Evolutionary conservation across 202 grass and related monocot genomes (phyloP).

Genomic region (Hordeum pubiflorum): DNA sequence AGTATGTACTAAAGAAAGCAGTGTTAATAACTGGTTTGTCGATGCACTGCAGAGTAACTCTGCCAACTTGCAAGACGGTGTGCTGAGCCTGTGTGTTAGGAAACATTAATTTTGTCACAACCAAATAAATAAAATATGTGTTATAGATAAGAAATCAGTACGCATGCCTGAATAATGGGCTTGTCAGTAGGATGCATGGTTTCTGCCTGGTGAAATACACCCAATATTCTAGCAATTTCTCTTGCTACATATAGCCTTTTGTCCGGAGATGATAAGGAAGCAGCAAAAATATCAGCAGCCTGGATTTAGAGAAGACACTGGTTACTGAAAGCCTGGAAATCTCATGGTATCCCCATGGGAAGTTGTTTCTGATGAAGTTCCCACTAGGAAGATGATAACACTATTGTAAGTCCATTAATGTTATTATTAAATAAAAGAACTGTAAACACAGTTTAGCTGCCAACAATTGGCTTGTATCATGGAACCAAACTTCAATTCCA

Average conservation of each 20-base stretch:
- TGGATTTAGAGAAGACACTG: slow-evolving; percentile 27
- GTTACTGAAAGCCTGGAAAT: slow-evolving; percentile 7
- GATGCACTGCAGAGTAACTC: slow-evolving; percentile 47
- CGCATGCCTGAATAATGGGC: slow-evolving; percentile 64
- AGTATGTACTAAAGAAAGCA: neutral
- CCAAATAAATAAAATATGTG: neutral
- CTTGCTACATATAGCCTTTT: slow-evolving; percentile 53
- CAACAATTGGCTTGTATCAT: neutral
- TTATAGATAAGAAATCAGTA: neutral
- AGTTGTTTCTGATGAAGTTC: slow-evolving; percentile 4
- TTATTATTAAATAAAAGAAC: neutral
- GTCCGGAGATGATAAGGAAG: slow-evolving; percentile 50
- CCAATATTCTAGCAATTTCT: slow-evolving; percentile 60
- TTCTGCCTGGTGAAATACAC: slow-evolving; percentile 41
- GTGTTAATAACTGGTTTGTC: slow-evolving; percentile 40
- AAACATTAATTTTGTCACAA: slow-evolving; percentile 21
- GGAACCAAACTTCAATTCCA: neutral
- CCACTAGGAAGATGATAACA: neutral
- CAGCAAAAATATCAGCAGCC: slow-evolving; percentile 80
- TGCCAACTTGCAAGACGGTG: slow-evolving; percentile 71
- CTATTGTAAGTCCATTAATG: neutral
- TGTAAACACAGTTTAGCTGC: neutral
- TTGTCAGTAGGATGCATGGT: slow-evolving; percentile 40
- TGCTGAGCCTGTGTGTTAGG: slow-evolving; percentile 42
- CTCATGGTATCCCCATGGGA: neutral